phyloP scores from a whole-genome alignment of 371 early-diverging fungal species.

The Lichtheimia ornata region DNA sequence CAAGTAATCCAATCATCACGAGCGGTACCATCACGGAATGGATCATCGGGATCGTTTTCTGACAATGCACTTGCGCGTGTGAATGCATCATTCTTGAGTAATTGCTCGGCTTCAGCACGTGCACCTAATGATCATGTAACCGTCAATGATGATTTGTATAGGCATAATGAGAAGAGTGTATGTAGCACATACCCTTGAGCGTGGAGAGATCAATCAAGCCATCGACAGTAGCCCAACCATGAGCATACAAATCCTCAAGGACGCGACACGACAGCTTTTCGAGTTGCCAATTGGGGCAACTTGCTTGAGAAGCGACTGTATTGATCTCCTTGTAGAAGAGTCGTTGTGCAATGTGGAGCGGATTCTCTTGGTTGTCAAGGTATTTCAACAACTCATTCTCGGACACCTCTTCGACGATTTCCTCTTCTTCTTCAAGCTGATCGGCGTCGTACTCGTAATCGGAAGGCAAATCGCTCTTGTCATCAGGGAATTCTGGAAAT shows the following conservation, averaged over 20 bases:
- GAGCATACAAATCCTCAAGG: constrained; percentile 51
- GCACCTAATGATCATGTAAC: constrained; percentile 25
- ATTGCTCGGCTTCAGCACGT: constrained; percentile 25
- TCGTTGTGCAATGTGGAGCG: constrained; percentile 47
- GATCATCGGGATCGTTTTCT: constrained; percentile 50
- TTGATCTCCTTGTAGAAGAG: constrained; percentile 54
- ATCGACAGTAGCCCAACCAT: constrained; percentile 58
- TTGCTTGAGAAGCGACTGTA: constrained; percentile 31
- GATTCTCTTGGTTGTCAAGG: constrained; percentile 52
- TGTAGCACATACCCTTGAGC: constrained; percentile 28
- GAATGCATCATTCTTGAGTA: constrained; percentile 28
- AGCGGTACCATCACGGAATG: constrained; percentile 59
- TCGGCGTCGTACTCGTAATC: constrained; percentile 61
- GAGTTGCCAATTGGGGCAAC: constrained; percentile 23
- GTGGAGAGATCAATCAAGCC: constrained; percentile 41
- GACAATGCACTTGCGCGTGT: constrained; percentile 29
- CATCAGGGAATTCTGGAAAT: constrained; percentile 59
- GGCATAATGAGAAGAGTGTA: too few relatives aligned
- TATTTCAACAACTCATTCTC: constrained; percentile 56
- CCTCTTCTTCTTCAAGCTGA: constrained; percentile 46
- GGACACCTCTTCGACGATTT: constrained; percentile 53
- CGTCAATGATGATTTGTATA: not conserved
- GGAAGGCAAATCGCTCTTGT: constrained; percentile 61
- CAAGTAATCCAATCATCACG: constrained; percentile 64
- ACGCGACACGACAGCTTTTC: constrained; percentile 29